Evolutionary conservation across 305 asterid species (phyloP).

Genomic region (Nicotiana rustica): DNA sequence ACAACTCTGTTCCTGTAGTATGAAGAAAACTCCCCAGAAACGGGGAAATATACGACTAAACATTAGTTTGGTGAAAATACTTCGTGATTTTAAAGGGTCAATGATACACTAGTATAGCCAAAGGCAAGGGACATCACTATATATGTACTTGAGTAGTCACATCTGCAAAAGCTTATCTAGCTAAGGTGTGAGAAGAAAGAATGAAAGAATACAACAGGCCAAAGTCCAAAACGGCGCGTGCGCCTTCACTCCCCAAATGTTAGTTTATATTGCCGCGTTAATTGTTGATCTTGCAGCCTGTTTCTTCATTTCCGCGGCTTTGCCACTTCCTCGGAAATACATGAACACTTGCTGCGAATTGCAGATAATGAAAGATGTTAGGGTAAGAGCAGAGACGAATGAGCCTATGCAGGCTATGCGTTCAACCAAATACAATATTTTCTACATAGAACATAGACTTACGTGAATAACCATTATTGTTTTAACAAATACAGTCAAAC

Average conservation of each 20-base stretch:
- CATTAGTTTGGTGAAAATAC: not conserved
- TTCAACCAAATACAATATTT: not conserved
- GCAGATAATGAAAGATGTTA: not conserved
- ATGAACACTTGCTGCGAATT: slow-evolving; percentile 78
- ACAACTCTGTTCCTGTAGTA: slow-evolving; percentile 1
- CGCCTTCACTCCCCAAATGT: not conserved
- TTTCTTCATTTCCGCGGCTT: slow-evolving; percentile 87
- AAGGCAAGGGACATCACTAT: slow-evolving; percentile 27
- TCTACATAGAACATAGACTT: not conserved
- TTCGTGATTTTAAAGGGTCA: slow-evolving; percentile 14
- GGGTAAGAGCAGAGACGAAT: not conserved
- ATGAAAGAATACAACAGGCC: slow-evolving; percentile 22
- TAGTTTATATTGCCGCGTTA: slow-evolving; percentile 66
- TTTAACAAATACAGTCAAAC: too few relatives aligned
- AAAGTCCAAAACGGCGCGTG: slow-evolving; percentile 27
- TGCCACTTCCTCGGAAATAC: slow-evolving; percentile 97
- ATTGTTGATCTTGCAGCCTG: slow-evolving; percentile 80
- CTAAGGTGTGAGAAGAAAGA: slow-evolving; percentile 33
- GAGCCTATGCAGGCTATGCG: not conserved
- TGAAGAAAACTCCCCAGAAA: not conserved
- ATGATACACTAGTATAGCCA: slow-evolving; percentile 12
- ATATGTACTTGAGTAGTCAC: slow-evolving; percentile 29
- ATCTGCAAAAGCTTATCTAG: not conserved
- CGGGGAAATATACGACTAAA: slow-evolving; percentile 5
- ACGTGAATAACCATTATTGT: not conserved